Evolutionary conservation across 495 filamentous ascomycete species (phyloP).

Genomic region (Neurospora africana): DNA sequence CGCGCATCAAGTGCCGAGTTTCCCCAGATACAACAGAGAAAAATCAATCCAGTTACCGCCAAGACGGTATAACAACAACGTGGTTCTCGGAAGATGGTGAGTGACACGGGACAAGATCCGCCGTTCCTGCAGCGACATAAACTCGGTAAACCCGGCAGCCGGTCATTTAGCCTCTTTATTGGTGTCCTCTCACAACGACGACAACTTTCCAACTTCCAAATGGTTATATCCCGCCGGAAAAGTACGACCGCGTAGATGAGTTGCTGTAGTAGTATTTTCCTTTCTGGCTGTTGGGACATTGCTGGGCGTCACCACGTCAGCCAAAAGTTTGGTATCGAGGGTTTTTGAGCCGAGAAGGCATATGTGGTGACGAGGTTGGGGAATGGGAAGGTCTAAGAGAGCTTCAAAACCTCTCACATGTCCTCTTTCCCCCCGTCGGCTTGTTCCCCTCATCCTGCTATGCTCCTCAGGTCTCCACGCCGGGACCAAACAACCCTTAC

Average conservation of each 20-base stretch:
- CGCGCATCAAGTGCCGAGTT: not conserved
- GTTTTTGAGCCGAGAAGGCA: not conserved
- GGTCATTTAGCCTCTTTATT: slow-evolving; percentile 23
- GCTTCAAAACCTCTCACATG: not conserved
- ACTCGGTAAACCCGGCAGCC: slow-evolving; percentile 24
- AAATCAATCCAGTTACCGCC: slow-evolving; percentile 10
- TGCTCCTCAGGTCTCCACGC: not conserved
- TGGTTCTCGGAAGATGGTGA: slow-evolving; percentile 1
- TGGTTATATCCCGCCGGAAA: not conserved
- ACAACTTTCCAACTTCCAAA: not conserved
- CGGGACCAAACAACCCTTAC: not conserved
- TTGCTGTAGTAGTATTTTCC: not conserved
- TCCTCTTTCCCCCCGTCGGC: not conserved
- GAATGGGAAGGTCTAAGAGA: not conserved
- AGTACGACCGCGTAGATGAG: not conserved
- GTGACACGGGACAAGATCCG: slow-evolving; percentile 8
- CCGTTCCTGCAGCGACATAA: slow-evolving; percentile 16
- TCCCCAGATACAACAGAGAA: not conserved
- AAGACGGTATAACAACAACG: slow-evolving; percentile 9
- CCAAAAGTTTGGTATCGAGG: not conserved
- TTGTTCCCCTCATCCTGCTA: not conserved
- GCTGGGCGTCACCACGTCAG: not conserved
- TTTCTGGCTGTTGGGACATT: not conserved
- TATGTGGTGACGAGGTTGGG: not conserved
- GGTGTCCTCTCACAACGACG: not conserved